phyloP scores from a whole-genome alignment of 106 monocot genomes.

The Triglochin maritima region DNA sequence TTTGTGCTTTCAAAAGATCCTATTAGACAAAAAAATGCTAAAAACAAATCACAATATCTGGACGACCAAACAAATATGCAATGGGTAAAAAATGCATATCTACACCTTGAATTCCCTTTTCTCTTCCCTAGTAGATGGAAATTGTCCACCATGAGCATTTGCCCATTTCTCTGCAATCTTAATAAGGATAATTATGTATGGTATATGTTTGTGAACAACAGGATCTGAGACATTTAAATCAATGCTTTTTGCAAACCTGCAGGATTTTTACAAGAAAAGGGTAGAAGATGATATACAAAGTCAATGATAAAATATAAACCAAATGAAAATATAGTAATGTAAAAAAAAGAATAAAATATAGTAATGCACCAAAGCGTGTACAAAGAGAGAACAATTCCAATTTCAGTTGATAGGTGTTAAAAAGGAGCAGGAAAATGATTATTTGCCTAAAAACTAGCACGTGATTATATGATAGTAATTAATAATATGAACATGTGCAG shows the following conservation, averaged over 20 bases:
- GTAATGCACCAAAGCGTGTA: too few species aligned
- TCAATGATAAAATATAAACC: background rate
- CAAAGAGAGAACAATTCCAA: background rate
- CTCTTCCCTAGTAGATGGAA: constrained; percentile 88
- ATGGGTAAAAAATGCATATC: background rate
- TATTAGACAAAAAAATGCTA: constrained; percentile 13
- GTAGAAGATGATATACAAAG: background rate
- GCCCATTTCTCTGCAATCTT: constrained; percentile 87
- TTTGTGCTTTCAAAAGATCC: constrained; percentile 69
- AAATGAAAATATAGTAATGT: background rate
- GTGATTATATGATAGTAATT: background rate
- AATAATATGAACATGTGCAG: background rate
- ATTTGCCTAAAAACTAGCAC: too few species aligned
- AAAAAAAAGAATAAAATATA: background rate
- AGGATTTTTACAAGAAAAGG: background rate
- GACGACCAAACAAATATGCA: background rate
- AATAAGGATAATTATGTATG: constrained; percentile 85
- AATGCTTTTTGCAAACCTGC: constrained; percentile 66
- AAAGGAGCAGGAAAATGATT: too few species aligned
- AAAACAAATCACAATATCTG: background rate
- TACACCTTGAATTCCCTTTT: constrained; percentile 91
- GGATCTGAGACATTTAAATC: constrained; percentile 64
- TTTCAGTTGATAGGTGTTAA: background rate
- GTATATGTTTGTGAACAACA: constrained; percentile 88
- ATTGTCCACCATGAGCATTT: constrained; percentile 50